Evolutionary conservation across 345 rosid genomes (phyloP).

Genomic region (Psidium friedrichsthalianum): DNA sequence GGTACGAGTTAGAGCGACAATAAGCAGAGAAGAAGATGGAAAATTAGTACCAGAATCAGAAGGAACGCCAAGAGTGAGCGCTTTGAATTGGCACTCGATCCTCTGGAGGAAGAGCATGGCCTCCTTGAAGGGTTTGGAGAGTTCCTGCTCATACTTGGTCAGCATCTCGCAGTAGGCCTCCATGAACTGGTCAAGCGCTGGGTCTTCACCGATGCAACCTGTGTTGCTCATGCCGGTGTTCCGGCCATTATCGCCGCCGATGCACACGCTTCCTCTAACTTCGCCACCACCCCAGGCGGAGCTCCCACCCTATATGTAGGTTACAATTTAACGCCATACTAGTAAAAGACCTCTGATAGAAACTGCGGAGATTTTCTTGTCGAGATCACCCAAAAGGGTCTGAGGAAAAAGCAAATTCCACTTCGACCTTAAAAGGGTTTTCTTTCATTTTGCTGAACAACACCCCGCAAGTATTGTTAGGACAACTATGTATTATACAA

Average conservation of each 20-base stretch:
- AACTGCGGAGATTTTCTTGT: background rate
- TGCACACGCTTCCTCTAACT: slow-evolving; percentile 70
- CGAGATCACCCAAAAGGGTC: background rate
- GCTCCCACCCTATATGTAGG: slow-evolving; percentile 70
- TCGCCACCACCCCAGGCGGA: slow-evolving; percentile 77
- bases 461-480: background rate
- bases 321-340: background rate
- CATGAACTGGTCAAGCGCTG: slow-evolving; percentile 97
- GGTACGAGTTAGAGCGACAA: background rate
- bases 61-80: slow-evolving; percentile 36
- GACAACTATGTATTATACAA: background rate
- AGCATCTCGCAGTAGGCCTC: slow-evolving; percentile 99
- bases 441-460: background rate
- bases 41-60: slow-evolving; percentile 32
- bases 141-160: slow-evolving; percentile 86
- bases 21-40: background rate
- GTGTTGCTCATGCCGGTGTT: slow-evolving; percentile 2
- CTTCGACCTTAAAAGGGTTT: background rate
- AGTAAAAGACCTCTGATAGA: background rate
- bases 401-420: background rate
- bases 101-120: slow-evolving; percentile 81
- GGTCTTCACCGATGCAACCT: slow-evolving; percentile 69
- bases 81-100: slow-evolving; percentile 77
- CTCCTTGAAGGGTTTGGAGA: slow-evolving; percentile 91
- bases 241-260: slow-evolving; percentile 42